Evolutionary conservation across 2,329 filamentous ascomycete species (phyloP).

Genomic region (Fusarium sambucinum): DNA sequence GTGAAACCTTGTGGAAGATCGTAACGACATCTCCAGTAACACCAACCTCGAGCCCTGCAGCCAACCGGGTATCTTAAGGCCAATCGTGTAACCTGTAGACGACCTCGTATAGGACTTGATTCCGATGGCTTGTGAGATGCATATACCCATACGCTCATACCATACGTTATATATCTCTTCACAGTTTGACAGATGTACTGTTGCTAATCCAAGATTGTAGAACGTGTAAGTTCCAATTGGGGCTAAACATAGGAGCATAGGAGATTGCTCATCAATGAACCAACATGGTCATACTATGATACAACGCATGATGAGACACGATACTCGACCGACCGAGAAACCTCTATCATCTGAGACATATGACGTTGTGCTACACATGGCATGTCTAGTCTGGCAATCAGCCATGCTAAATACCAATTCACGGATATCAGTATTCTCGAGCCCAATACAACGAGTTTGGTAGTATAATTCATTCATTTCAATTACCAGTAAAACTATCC

Average conservation of each 20-base stretch:
- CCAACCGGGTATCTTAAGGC: constrained; percentile 14
- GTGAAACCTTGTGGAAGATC: background rate
- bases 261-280: background rate
- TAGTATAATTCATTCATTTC: background rate
- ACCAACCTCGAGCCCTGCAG: constrained; percentile 15
- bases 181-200: background rate
- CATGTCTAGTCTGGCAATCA: background rate
- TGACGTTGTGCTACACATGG: background rate
- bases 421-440: constrained; percentile 1
- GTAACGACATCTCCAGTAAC: background rate
- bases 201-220: background rate
- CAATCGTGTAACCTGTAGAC: constrained; percentile 7
- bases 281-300: background rate
- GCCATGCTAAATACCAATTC: background rate
- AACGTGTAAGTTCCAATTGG: background rate
- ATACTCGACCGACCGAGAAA: background rate
- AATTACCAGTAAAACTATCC: background rate
- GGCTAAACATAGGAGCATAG: background rate
- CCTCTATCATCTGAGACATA: background rate
- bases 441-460: background rate
- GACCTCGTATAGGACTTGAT: constrained; percentile 22
- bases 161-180: background rate
- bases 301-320: background rate
- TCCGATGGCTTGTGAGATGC: constrained; percentile 9
- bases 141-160: background rate